Conservation (phyloP, 1,284 basidiomycete species). For the Schizopora paradoxa region DNA sequence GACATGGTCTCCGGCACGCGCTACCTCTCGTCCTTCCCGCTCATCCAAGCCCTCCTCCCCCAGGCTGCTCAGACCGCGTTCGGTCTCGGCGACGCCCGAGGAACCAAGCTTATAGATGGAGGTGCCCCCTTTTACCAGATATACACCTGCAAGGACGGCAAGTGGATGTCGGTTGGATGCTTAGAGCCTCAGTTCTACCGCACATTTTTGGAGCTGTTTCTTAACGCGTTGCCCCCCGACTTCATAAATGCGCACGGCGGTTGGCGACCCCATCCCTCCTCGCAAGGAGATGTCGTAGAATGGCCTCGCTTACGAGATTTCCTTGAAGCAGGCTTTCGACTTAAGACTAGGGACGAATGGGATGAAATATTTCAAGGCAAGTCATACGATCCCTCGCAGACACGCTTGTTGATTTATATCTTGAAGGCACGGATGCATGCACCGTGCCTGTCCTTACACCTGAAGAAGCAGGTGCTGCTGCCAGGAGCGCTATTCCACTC, state of each 20-base stretch:
- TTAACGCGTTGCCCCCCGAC: constrained; percentile 41
- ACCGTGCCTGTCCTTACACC: constrained; percentile 68
- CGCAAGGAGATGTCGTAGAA: constrained; percentile 44
- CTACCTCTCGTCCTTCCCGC: constrained; percentile 68
- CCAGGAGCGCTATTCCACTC: constrained; percentile 31
- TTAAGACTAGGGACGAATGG: constrained; percentile 66
- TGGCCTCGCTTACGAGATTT: constrained; percentile 62
- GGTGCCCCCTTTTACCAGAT: constrained; percentile 77
- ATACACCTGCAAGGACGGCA: constrained; percentile 68
- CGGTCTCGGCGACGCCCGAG: constrained; percentile 38
- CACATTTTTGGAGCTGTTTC: constrained; percentile 53
- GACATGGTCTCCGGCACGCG: constrained; percentile 84
- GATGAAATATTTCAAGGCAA: constrained; percentile 57
- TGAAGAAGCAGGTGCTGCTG: constrained; percentile 42
- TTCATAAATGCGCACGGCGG: constrained; percentile 33
- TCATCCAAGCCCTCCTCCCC: constrained; percentile 44
- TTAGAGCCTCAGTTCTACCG: constrained; percentile 68
- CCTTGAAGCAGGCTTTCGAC: constrained; percentile 58
- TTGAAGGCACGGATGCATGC: constrained; percentile 69
- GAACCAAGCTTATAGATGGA: constrained; percentile 65
- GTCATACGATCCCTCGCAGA: constrained; percentile 15
- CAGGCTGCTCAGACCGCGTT: constrained; percentile 30
- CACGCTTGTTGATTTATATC: background rate
- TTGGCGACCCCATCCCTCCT: constrained; percentile 50
- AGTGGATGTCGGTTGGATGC: constrained; percentile 75